phyloP scores from a whole-genome alignment of 1,139 yeast species.

The Diutina rugosa region DNA sequence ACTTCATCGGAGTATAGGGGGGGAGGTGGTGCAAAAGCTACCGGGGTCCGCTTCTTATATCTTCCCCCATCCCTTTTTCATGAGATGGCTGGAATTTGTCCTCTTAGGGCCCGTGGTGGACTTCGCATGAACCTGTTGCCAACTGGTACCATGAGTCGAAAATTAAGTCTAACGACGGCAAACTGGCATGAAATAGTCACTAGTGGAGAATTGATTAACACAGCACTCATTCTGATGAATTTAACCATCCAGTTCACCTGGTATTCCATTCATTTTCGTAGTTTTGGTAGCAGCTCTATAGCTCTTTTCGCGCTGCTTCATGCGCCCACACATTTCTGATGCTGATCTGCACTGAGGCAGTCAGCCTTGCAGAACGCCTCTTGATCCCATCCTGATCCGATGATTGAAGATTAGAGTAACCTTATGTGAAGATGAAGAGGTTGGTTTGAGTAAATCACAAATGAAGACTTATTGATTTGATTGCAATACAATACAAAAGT shows the following conservation, averaged over 20 bases:
- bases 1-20: not conserved
- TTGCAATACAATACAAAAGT: too few species aligned
- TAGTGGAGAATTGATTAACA: not conserved
- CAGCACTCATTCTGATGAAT: not conserved
- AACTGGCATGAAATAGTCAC: not conserved
- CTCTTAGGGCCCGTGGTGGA: not conserved
- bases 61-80: not conserved
- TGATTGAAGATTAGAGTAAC: not conserved
- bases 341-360: not conserved
- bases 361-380: not conserved
- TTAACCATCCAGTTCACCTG: too few species aligned
- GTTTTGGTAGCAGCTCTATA: too few species aligned
- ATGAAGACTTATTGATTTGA: too few species aligned
- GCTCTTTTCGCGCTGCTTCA: too few species aligned
- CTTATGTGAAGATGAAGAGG: not conserved
- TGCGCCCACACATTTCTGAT: too few species aligned
- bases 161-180: not conserved
- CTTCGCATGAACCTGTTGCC: not conserved
- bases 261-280: too few species aligned
- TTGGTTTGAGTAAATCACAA: too few species aligned
- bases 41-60: not conserved
- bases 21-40: not conserved
- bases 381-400: not conserved
- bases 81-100: not conserved
- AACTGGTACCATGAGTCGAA: not conserved